Conservation (phyloP, 768 basidiomycete species). For the Aureoboletus auriporus region DNA sequence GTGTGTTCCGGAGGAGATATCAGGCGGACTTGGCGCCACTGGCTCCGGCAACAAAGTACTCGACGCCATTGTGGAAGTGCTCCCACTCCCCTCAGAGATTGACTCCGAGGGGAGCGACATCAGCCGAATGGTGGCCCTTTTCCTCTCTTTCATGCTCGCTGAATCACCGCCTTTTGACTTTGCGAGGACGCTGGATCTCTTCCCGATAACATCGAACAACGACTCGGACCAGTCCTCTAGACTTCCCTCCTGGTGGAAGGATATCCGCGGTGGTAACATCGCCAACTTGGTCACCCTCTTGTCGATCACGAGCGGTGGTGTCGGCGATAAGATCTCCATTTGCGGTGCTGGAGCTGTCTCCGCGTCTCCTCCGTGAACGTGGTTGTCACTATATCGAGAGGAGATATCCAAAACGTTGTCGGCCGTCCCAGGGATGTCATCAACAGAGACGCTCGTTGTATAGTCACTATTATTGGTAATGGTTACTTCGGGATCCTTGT, state of each 20-base stretch:
- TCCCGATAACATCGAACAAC: conserved; percentile 47
- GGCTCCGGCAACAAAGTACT: conserved; percentile 2
- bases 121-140: conserved; percentile 17
- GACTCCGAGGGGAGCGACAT: conserved; percentile 1
- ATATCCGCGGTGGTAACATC: conserved; percentile 47
- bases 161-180: neutral
- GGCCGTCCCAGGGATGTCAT: conserved; percentile 19
- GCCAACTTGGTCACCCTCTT: conserved; percentile 18
- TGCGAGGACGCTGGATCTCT: conserved; percentile 10
- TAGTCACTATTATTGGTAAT: neutral
- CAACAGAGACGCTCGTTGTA: neutral
- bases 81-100: neutral
- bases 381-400: conserved; percentile 12
- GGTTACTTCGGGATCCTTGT: neutral
- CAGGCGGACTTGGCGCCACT: conserved; percentile 9
- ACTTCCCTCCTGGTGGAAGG: conserved; percentile 47
- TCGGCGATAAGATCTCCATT: conserved; percentile 14
- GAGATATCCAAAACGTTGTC: conserved; percentile 29
- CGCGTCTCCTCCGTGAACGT: conserved; percentile 5
- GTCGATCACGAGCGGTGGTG: conserved; percentile 31
- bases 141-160: conserved; percentile 7
- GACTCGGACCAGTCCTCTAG: conserved; percentile 53
- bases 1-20: conserved; percentile 18
- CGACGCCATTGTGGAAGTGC: conserved; percentile 1
- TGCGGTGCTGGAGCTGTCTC: conserved; percentile 7